Percentiles rank a stretch among this genome's conserved stretches.
These are phyloP conservation scores for Adansonia madagascariensis DNA, from an alignment of 441 rosid genomes.

Conservation along the genomic window DNA sequence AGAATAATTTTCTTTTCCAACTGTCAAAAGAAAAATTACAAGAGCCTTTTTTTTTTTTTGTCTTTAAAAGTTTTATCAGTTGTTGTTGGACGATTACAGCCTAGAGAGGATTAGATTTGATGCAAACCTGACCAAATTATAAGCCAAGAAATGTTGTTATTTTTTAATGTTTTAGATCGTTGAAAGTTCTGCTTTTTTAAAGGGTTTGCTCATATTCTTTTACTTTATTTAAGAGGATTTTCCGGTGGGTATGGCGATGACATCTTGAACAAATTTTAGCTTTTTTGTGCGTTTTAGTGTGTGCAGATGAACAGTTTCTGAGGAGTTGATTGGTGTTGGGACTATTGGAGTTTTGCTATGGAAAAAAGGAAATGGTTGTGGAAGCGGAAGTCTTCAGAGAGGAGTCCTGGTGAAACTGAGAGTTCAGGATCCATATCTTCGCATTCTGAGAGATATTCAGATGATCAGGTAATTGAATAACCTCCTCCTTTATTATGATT, in stretches of 20 bases:
- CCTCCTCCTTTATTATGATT: not conserved
- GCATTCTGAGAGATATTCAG: slow-evolving; percentile 65
- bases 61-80: too few relatives aligned
- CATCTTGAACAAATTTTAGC: slow-evolving; percentile 16
- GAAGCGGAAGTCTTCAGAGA: slow-evolving; percentile 75
- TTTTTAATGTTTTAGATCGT: too few relatives aligned
- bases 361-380: slow-evolving; percentile 76
- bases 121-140: too few relatives aligned
- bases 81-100: too few relatives aligned
- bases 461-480: slow-evolving; percentile 59
- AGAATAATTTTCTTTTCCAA: not conserved
- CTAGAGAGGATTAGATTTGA: too few relatives aligned
- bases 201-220: too few relatives aligned
- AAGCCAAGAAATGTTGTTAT: too few relatives aligned
- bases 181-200: too few relatives aligned
- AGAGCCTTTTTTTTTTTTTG: too few relatives aligned
- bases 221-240: slow-evolving; percentile 5
- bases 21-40: too few relatives aligned
- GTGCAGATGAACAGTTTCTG: slow-evolving; percentile 44
- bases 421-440: slow-evolving; percentile 71
- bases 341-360: slow-evolving; percentile 41
- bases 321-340: slow-evolving; percentile 37
- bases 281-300: slow-evolving; percentile 26
- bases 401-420: slow-evolving; percentile 71
- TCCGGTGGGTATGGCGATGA: slow-evolving; percentile 13